Percentiles rank a stretch among this genome's conserved stretches.
Evolutionary conservation across 176 grass and related monocot genomes (phyloP).

Genomic region (Ensete ventricosum): DNA sequence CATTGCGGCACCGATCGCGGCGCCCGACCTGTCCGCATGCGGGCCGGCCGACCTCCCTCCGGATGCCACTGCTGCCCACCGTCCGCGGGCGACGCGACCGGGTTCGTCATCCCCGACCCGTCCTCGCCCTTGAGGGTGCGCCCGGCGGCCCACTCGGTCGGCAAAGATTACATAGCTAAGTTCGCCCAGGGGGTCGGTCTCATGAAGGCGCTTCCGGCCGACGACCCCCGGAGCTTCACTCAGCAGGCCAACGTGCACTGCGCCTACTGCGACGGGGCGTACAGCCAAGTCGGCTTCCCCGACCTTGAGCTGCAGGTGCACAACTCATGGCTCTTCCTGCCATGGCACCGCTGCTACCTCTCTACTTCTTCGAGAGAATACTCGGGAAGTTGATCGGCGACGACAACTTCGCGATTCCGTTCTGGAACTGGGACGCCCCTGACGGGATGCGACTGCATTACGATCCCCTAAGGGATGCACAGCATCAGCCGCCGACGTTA

Average conservation of each 20-base stretch:
- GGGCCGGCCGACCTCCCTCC: conserved; percentile 12
- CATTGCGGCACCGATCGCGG: conserved; percentile 22
- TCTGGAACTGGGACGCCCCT: conserved; percentile 45
- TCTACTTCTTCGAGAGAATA: conserved; percentile 70
- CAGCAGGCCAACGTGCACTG: conserved; percentile 62
- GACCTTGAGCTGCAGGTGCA: conserved; percentile 35
- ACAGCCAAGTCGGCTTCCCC: conserved; percentile 19
- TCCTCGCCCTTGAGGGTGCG: conserved; percentile 24
- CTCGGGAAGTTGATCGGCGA: conserved; percentile 42
- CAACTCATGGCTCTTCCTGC: conserved; percentile 53
- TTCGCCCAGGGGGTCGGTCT: conserved; percentile 29
- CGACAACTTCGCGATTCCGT: conserved; percentile 31
- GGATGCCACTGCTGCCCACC: conserved; percentile 26
- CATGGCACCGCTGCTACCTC: conserved; percentile 50
- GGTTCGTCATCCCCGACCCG: conserved; percentile 31
- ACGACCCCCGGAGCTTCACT: conserved; percentile 48
- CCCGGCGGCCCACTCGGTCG: conserved; percentile 18
- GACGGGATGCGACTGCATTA: conserved; percentile 44
- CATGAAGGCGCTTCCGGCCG: conserved; percentile 27
- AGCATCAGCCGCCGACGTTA: conserved; percentile 29
- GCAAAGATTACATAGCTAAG: conserved; percentile 38
- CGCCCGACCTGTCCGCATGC: conserved; percentile 6
- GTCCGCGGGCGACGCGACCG: neutral
- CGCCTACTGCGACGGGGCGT: conserved; percentile 54
- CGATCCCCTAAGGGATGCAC: conserved; percentile 19